Evolutionary conservation across 106 monocot genomes (phyloP).

Genomic region (Acorus gramineus): DNA sequence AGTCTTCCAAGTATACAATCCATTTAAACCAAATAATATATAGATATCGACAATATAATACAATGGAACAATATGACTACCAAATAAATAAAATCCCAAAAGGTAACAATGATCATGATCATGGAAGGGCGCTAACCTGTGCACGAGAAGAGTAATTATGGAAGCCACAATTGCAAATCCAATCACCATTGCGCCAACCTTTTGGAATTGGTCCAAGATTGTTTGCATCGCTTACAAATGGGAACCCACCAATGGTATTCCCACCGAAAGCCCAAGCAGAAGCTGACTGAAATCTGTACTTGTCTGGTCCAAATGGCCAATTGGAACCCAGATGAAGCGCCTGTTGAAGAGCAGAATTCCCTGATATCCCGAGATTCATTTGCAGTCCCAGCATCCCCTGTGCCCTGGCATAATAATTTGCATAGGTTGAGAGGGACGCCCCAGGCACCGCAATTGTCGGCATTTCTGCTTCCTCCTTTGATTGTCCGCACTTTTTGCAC

Average conservation of each 20-base stretch:
- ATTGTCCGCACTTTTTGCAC: slow-evolving; percentile 93
- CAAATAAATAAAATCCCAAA: no score
- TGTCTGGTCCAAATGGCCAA: slow-evolving; percentile 37
- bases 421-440: slow-evolving; percentile 48
- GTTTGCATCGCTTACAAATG: slow-evolving; percentile 21
- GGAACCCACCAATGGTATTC: slow-evolving; percentile 19
- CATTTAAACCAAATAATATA: no score
- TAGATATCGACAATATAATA: no score
- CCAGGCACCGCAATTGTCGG: slow-evolving; percentile 70
- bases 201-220: slow-evolving; percentile 40
- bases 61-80: no score
- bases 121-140: slow-evolving; percentile 28
- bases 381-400: slow-evolving; percentile 46
- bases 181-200: slow-evolving; percentile 90
- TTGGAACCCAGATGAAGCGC: slow-evolving; percentile 26
- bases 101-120: no score
- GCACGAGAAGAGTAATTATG: slow-evolving; percentile 93
- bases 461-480: slow-evolving; percentile 86
- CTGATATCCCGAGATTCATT: slow-evolving; percentile 47
- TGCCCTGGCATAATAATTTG: slow-evolving; percentile 57
- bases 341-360: slow-evolving; percentile 42
- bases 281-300: slow-evolving; percentile 37
- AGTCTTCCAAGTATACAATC: no score
- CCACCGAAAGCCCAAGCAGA: slow-evolving; percentile 28
- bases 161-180: slow-evolving; percentile 94